Conservation (phyloP, 805 yeast genomes). For the Kazachstania taianensis region DNA sequence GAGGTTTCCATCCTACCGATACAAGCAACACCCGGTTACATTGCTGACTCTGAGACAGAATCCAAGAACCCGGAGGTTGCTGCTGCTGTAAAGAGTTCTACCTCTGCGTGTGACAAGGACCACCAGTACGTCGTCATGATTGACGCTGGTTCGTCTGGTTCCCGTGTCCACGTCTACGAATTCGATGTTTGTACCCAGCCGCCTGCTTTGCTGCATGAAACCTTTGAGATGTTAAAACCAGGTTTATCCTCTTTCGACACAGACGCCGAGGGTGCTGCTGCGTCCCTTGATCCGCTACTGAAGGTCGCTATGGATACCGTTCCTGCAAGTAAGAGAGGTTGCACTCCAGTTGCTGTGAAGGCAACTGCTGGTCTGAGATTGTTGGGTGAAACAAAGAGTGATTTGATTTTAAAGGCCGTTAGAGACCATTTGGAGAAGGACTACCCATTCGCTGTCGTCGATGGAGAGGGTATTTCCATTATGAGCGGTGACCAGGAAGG, state of each 20-base stretch:
- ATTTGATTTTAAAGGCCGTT: constrained; percentile 65
- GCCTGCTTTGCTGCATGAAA: constrained; percentile 70
- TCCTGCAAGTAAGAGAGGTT: constrained; percentile 60
- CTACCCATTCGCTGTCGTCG: constrained; percentile 88
- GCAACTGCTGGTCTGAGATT: constrained; percentile 96
- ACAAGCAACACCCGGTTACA: constrained; percentile 17
- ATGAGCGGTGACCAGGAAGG: constrained; percentile 98
- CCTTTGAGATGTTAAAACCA: constrained; percentile 81
- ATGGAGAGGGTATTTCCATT: constrained; percentile 75
- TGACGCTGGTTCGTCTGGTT: constrained; percentile 97
- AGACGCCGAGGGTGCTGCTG: constrained; percentile 78
- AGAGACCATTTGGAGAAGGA: constrained; percentile 61
- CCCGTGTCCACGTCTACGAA: constrained; percentile 88
- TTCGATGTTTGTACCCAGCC: constrained; percentile 81
- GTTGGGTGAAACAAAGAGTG: constrained; percentile 66
- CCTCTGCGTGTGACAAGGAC: constrained; percentile 30
- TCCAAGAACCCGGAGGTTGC: constrained; percentile 18
- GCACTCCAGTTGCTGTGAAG: constrained; percentile 93
- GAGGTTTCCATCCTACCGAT: constrained; percentile 14
- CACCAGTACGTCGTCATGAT: constrained; percentile 80
- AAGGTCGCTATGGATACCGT: constrained; percentile 64
- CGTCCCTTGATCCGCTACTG: constrained; percentile 76
- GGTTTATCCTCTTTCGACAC: constrained; percentile 82
- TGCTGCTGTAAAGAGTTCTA: constrained; percentile 15
- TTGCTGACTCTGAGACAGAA: constrained; percentile 15